Evolutionary conservation across 495 filamentous ascomycete species (phyloP), one percentile per base, ranked within the genome.

Genomic region (Pyrenula aspistea): DNA sequence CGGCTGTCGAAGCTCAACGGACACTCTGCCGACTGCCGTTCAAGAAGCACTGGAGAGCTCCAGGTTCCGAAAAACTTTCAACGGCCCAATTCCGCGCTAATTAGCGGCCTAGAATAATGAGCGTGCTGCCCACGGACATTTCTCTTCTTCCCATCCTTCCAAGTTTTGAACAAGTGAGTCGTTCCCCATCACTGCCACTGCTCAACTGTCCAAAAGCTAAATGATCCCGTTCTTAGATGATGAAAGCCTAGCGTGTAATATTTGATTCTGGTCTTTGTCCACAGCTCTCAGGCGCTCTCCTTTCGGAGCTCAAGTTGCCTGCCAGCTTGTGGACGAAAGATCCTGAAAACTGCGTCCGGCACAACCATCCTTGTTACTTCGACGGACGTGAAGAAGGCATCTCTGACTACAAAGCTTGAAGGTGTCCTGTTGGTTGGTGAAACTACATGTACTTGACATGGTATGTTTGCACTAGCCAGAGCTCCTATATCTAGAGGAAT

Each of bases 331-430:
- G 74, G 71, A 67, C 76, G 76, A 60, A 69, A 81, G 78, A 88
- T 82, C 73, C 77, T 98, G 93, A 98, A 81, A 89, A 86, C 79
- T 82, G 94, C 89, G 94, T 95, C 91, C 90, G 91, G 89, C 93
- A 96, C 93, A 96, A 79, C 72, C 75, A 57, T 85, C 83, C 91
- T 95, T 96, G 88, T 96, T 94, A 87, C 74, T 77, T 75, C 65
- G 75, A 87, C 90, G 91, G 86, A 95, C 92, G 94, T 91, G 80
- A 87, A 84, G 79, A 87, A 81, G 85, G 89, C 89, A 95, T 90
- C 90, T 97, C 93, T 97, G 93, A 97, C 59, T 70, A 62, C 51
- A 63, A 53, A 67, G 20, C 50, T 52, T 52, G 50, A 24, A 52
- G 22, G 50, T 42, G 31, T 42, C n/a, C n/a, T n/a, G n/a, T n/a